Conservation (phyloP, 179 eudicot genomes). For the Sideroxylon spinosum region DNA sequence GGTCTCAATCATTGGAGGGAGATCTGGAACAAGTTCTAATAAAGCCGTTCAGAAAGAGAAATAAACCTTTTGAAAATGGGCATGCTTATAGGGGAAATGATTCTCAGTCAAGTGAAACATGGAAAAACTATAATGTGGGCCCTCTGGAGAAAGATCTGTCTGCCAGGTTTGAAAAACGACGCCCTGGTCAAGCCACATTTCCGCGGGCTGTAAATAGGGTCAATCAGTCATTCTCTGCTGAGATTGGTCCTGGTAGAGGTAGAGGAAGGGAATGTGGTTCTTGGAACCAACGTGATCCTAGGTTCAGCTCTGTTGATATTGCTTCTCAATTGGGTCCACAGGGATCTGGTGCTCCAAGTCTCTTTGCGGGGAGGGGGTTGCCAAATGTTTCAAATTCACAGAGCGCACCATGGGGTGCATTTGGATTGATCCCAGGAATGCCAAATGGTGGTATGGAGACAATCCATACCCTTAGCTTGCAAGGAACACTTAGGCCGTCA, state of each 20-base stretch:
- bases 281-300: slow-evolving; percentile 61
- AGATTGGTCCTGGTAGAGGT: slow-evolving; percentile 64
- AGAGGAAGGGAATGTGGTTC: slow-evolving; percentile 56
- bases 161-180: slow-evolving; percentile 58
- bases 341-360: slow-evolving; percentile 42
- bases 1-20: slow-evolving; percentile 65
- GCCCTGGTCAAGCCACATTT: slow-evolving; percentile 35
- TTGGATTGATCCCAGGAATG: slow-evolving; percentile 71
- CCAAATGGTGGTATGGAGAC: slow-evolving; percentile 72
- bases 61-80: slow-evolving; percentile 75
- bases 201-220: slow-evolving; percentile 34
- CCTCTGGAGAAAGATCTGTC: slow-evolving; percentile 43
- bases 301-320: slow-evolving; percentile 56
- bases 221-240: slow-evolving; percentile 43
- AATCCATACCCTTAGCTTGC: slow-evolving; percentile 70
- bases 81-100: slow-evolving; percentile 36
- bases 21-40: slow-evolving; percentile 52
- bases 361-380: slow-evolving; percentile 72
- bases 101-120: slow-evolving; percentile 45
- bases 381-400: slow-evolving; percentile 55
- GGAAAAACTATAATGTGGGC: slow-evolving; percentile 25
- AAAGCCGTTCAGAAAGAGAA: slow-evolving; percentile 66
- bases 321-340: slow-evolving; percentile 51
- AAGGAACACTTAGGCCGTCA: slow-evolving; percentile 59
- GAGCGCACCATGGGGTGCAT: slow-evolving; percentile 64